Evolutionary conservation across 768 basidiomycete species (phyloP).

Genomic region (Podaxis pistillaris): DNA sequence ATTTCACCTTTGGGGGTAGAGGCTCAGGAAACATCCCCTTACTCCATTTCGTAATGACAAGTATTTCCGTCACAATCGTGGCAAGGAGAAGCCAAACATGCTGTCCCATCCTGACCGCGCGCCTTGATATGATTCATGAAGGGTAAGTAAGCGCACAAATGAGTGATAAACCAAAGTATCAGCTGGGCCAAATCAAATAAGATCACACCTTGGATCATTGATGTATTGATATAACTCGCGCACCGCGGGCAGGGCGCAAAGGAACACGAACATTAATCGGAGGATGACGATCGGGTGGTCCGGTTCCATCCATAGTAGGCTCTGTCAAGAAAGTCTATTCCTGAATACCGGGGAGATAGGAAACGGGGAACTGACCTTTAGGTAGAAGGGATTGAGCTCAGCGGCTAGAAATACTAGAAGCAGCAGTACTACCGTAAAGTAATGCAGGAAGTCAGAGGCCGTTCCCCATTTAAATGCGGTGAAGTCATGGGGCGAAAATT

Average conservation of each 20-base stretch:
- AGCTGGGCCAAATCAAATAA: constrained; percentile 10
- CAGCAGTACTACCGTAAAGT: constrained; percentile 70
- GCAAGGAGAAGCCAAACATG: constrained; percentile 86
- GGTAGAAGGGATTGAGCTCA: constrained; percentile 85
- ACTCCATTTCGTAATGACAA: constrained; percentile 84
- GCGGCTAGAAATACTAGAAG: constrained; percentile 80
- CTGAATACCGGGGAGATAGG: not conserved
- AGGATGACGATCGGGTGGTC: constrained; percentile 83
- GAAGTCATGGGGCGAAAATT: constrained; percentile 87
- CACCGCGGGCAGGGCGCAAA: constrained; percentile 85
- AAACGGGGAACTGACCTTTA: constrained; percentile 54
- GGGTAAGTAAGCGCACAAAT: not conserved
- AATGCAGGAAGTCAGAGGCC: constrained; percentile 69
- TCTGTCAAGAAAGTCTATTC: constrained; percentile 28
- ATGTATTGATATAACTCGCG: constrained; percentile 84
- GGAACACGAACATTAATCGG: constrained; percentile 71
- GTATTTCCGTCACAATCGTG: constrained; percentile 78
- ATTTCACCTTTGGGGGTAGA: constrained; percentile 59
- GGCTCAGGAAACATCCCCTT: constrained; percentile 66
- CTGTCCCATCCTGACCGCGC: constrained; percentile 85
- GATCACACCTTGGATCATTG: constrained; percentile 67
- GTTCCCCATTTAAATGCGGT: constrained; percentile 89
- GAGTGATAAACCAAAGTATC: not conserved
- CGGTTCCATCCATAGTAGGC: constrained; percentile 84
- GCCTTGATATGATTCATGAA: constrained; percentile 38